These are phyloP conservation scores for Lunularia cruciata DNA, from an alignment of 225 moss, liverwort and hornwort genomes.

Conservation along the genomic window DNA sequence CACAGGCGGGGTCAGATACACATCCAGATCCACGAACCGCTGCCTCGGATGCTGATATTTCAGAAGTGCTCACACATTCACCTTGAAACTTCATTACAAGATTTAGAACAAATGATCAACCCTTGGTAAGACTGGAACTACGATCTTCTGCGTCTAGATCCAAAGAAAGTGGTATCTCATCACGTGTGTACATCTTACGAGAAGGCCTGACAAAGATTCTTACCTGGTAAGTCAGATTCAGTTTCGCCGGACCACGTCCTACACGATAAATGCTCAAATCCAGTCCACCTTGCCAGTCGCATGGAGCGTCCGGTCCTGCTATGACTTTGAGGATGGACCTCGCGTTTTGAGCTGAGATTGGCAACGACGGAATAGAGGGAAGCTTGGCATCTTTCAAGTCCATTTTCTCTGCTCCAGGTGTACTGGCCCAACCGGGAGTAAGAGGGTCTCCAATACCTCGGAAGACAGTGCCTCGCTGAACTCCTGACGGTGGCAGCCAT, in stretches of 20 bases:
- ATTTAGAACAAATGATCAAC: too few relatives aligned
- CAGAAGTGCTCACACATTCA: too few relatives aligned
- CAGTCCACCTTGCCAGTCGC: constrained; percentile 71
- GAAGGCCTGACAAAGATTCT: neutral
- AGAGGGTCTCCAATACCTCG: constrained; percentile 75
- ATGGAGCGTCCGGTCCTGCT: constrained; percentile 54
- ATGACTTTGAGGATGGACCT: constrained; percentile 61
- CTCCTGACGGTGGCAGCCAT: constrained; percentile 82
- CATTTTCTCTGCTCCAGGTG: constrained; percentile 55
- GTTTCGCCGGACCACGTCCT: constrained; percentile 73
- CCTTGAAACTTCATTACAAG: too few relatives aligned
- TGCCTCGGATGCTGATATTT: neutral
- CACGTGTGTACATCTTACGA: neutral
- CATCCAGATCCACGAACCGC: neutral
- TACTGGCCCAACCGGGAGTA: constrained; percentile 88
- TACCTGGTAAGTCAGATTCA: constrained; percentile 74
- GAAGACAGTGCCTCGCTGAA: constrained; percentile 68
- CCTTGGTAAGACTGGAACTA: too few relatives aligned
- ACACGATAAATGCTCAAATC: constrained; percentile 57
- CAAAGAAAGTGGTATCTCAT: too few relatives aligned
- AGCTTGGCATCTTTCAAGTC: constrained; percentile 46
- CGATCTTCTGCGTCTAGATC: too few relatives aligned
- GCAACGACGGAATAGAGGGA: constrained; percentile 75
- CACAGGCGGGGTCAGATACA: neutral
- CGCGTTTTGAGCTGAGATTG: constrained; percentile 84